Base-by-base conservation (phyloP, 345 rosid species). In the Populus tremula region DNA sequence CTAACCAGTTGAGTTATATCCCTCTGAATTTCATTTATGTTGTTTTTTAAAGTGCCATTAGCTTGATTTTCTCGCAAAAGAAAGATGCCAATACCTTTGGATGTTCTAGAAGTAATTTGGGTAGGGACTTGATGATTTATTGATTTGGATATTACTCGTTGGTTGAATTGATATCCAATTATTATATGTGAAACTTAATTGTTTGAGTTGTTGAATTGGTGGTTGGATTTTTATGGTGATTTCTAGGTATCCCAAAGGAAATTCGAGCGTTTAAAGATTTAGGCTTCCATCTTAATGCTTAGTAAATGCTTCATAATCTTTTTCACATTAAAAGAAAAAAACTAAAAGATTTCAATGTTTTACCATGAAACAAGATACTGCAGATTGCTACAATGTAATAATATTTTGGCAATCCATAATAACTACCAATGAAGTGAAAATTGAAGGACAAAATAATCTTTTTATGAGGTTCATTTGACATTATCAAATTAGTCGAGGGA, bases 211-310 rank as follows among this genome's bases (percentile, higher is more conserved):
- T 71, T 78, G 23, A 39, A 21, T 7, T 33, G 62, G 33, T 71
- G 16, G 31, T 41, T n/a, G 21, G 8, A 16, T 75, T 59, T n/a
- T n/a, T 27, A 31, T 38, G 38, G 45, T 66, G 18, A 36, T 43
- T 33, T 43, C n/a, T 70, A 93, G 98, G 97, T 93, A 71, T 86
- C 96, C 1, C 91, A 0, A 91, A 88, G 80, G 87, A 93, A 78
- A 88, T 93, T 72, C 98, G 94, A 0, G 77, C 86, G 53, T 93
- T 97, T 18, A 91, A 88, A 81, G 87, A 86, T 69, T 92, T 98
- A 5, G 81, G 88, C 9, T 81, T 95, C 79, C 99, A 98, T 70
- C 92, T 91, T n/a, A 93, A 93, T 84, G 99, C 97, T 47, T 89
- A 88, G 27, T 27, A 27, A 70, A 85, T 92, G 96, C 97, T 95